Evolutionary conservation across 1,284 basidiomycete species (phyloP), one percentile per base, ranked within the genome.

Genomic region (Austroboletus niveus): DNA sequence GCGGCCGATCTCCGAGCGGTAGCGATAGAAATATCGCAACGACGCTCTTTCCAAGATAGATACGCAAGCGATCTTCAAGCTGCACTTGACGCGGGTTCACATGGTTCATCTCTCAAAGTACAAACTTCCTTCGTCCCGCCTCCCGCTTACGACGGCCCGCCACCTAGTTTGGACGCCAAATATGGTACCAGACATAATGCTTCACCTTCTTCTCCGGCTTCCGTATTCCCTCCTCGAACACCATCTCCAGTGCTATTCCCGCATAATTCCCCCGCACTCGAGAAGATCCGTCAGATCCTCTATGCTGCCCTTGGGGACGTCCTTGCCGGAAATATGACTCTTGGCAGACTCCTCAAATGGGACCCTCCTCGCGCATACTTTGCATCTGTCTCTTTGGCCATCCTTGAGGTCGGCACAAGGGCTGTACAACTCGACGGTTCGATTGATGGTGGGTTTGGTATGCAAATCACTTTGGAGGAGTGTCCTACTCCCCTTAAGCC

Each of bases 221-320:
- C 69, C 4, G 58, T 51, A 10, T 63, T 62, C 57, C 27, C 68
- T 53, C 47, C 64, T 4, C 69, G 68, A 51, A 65, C 68, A 29
- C 70, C 74, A 1, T 75, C 77, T 0, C 80, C 81, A 0, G 64
- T 72, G 5, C 70, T 87, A 45, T 73, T 88, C 45, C 67, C 79
- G 0, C 72, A 76, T 6, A 66, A 77, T 35, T 72, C 81, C 7
- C 85, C 87, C 1, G 81, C 81, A 0, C 84, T 91, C 54, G 79
- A 83, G 54, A 76, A 87, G 62, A 90, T 92, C 54, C 84, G 89
- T 31, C 89, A 92, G 66, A 91, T 89, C 1, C 77, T 92, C 5
- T 92, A 91, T 66, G 87, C 89, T 0, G 80, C 86, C 1, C 73
- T 92, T 8, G 87, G 77, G 0, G 87, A 89, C 55, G 82, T 80